Evolutionary conservation across 2,329 filamentous ascomycete species (phyloP).

Genomic region (Sporothrix luriei): DNA sequence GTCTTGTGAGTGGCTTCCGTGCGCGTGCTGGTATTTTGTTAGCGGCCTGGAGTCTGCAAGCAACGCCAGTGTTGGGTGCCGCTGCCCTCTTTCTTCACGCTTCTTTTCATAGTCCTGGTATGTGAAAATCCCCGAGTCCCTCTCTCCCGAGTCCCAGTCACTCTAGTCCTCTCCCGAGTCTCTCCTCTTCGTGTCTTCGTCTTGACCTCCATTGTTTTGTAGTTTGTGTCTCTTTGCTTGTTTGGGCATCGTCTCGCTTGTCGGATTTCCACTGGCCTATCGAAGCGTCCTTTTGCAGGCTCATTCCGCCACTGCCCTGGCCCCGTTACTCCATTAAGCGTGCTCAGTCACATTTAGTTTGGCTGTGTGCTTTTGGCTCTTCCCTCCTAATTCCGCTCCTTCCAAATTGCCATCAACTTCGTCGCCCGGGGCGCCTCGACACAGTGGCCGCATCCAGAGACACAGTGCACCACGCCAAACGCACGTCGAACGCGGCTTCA

Average conservation of each 20-base stretch:
- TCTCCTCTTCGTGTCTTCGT: conserved; percentile 1
- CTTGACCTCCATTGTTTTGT: neutral
- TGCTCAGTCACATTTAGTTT: neutral
- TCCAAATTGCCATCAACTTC: conserved; percentile 20
- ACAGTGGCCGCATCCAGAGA: conserved; percentile 11
- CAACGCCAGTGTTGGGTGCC: neutral
- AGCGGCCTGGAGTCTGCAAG: neutral
- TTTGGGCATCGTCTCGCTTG: conserved; percentile 3
- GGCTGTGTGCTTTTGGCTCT: neutral
- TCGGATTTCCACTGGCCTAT: neutral
- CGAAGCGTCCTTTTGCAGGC: neutral
- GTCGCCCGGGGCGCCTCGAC: conserved; percentile 10
- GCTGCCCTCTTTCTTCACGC: neutral
- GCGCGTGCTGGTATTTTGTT: conserved; percentile 19
- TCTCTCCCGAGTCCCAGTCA: no score
- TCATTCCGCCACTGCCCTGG: conserved; percentile 20
- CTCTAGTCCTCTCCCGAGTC: no score
- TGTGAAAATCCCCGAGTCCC: neutral
- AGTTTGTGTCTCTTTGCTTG: neutral
- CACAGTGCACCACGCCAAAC: neutral
- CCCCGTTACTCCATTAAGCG: neutral
- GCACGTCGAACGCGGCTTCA: neutral
- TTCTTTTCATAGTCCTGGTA: conserved; percentile 11
- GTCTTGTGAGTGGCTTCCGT: conserved; percentile 3
- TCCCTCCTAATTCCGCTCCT: no score